Conservation (phyloP, 106 monocot genomes). For the Dendrobium nobile region DNA sequence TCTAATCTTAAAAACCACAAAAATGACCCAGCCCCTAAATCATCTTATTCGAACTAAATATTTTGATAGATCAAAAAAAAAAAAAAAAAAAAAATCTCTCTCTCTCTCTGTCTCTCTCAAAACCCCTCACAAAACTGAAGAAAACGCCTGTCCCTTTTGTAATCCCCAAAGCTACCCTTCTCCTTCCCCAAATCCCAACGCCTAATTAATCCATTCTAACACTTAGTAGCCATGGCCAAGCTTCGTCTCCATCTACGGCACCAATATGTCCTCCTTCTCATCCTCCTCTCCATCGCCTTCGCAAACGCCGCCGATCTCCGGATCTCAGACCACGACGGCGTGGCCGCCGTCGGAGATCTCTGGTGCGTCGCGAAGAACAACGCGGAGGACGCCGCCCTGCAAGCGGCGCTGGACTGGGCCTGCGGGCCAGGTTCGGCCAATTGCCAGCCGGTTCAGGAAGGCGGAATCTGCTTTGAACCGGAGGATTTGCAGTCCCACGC, state of each 20-base stretch:
- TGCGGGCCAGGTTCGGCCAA: constrained; percentile 79
- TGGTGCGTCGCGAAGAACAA: constrained; percentile 99
- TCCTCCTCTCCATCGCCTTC: neutral
- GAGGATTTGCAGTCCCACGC: constrained; percentile 62
- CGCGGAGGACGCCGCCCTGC: constrained; percentile 69
- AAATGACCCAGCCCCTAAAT: too few relatives aligned
- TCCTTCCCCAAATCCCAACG: neutral
- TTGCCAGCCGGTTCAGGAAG: constrained; percentile 65
- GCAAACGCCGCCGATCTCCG: neutral
- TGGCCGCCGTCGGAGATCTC: constrained; percentile 16
- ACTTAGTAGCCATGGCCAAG: neutral
- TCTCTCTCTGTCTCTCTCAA: neutral
- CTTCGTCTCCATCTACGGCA: neutral
- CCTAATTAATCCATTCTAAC: neutral
- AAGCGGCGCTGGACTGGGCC: constrained; percentile 83
- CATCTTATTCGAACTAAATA: too few relatives aligned
- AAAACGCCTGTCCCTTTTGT: neutral
- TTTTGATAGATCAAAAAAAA: too few relatives aligned
- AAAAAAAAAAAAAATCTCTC: neutral
- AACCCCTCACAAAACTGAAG: neutral
- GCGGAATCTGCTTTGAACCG: constrained; percentile 64
- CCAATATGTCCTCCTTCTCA: neutral
- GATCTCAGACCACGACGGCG: neutral
- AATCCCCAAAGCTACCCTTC: neutral
- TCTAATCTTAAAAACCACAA: too few relatives aligned